Conservation (phyloP, 1,139 yeast genomes). For the Schwanniomyces etchellsii region DNA sequence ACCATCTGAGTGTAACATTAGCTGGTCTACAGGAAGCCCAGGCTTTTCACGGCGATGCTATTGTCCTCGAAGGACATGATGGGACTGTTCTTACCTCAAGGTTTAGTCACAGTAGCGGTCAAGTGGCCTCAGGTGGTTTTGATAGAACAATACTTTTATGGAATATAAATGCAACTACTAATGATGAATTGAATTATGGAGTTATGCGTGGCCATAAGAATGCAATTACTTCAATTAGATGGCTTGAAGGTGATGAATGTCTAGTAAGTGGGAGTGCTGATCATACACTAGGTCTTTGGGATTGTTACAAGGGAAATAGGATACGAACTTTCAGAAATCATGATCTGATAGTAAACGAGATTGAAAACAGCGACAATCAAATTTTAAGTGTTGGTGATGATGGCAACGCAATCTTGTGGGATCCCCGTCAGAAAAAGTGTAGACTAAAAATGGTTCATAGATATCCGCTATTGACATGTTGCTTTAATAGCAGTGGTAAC, state of each 20-base stretch:
- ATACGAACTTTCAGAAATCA: constrained; percentile 51
- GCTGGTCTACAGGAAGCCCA: too few species aligned
- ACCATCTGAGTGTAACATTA: too few species aligned
- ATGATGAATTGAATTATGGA: constrained; percentile 31
- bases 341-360: constrained; percentile 50
- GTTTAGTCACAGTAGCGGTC: constrained; percentile 37
- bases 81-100: constrained; percentile 43
- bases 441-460: constrained; percentile 34
- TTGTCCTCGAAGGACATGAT: constrained; percentile 37
- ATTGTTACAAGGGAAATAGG: constrained; percentile 49
- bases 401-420: constrained; percentile 60
- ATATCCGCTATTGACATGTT: constrained; percentile 57
- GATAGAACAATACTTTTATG: constrained; percentile 45
- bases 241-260: constrained; percentile 33
- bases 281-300: constrained; percentile 48
- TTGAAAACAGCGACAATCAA: constrained; percentile 28
- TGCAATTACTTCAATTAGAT: constrained; percentile 45
- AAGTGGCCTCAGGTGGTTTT: constrained; percentile 48
- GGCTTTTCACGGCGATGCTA: constrained; percentile 6
- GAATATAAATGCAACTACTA: constrained; percentile 28
- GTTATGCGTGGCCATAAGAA: constrained; percentile 41
- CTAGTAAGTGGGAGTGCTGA: constrained; percentile 50
- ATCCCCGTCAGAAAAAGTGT: constrained; percentile 45
- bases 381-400: constrained; percentile 62
- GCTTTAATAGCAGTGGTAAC: constrained; percentile 30